Base-by-base conservation (phyloP, 192 early-diverging fungal genomes). In the Coemansia sp. region DNA sequence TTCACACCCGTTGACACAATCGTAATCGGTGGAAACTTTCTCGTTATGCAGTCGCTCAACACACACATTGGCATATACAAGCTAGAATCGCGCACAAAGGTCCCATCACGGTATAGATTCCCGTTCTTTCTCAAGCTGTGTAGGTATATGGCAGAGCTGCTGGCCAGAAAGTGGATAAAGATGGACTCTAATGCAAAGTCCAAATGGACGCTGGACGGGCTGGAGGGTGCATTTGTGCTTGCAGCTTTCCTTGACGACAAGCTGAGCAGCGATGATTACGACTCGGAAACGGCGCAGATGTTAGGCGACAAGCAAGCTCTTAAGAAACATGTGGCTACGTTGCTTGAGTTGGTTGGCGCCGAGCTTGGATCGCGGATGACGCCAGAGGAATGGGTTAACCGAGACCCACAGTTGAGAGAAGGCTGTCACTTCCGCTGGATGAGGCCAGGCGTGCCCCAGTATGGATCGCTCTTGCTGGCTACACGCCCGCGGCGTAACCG, bases 21-120 rank as follows among this genome's bases (percentile, higher is more conserved):
- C 7, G 93, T 96, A 0, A 94, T 98, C 61, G 94, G 95, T 17
- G 95, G 95, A 50, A 98, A 96, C 70, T 98, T 94, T 69, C 64
- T 82, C 50, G 68, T 64, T 10, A 62, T 97, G 42, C 91, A 94
- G 58, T 85, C 89, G 19, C 75, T 92, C 29, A 88, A 90, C 13
- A 82, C 83, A 17, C 95, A 97, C 56, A 82, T 95, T 22, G 77
- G 84, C 0, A 74, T 87, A 1, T 86, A 87, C 57, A 85, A 88
- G 27, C 87, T 95, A 28, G 95, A 97, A 65, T 81, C 88, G 8
- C 78, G 86, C 17, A 94, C 91, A 17, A 79, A 85, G 41, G 93
- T 95, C 1, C 88, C 95, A 0, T 62, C 72, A 14, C 89, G 91
- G 48, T 95, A 93, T 66, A 76, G 94, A 22, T 95, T 91, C 61